These are phyloP conservation scores for Trapa bicornis DNA, from an alignment of 345 rosid genomes.

Conservation along the genomic window DNA sequence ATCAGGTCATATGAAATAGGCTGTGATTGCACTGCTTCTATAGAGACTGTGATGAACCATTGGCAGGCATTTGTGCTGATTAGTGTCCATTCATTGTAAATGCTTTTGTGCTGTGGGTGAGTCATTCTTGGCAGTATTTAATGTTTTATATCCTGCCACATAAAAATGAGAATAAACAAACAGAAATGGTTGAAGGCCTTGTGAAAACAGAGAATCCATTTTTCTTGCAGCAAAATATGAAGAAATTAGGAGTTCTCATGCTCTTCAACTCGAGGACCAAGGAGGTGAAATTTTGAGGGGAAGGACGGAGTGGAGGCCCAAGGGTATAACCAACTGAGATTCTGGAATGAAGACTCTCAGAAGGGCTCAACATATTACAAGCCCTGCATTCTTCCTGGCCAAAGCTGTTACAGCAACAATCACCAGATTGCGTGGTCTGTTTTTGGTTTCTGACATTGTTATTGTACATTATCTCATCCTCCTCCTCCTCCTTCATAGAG, in stretches of 20 bases:
- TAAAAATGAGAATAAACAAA: no score
- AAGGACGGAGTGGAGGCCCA: constrained; percentile 84
- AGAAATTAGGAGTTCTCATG: no score
- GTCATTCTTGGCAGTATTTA: no score
- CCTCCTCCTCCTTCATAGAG: no score
- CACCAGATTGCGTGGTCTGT: no score
- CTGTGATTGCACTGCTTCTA: constrained; percentile 94
- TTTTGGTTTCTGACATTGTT: no score
- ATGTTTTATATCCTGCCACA: no score
- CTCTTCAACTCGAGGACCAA: constrained; percentile 55
- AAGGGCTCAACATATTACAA: background rate
- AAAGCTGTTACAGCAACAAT: no score
- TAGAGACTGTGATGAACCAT: constrained; percentile 94
- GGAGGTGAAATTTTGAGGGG: constrained; percentile 90
- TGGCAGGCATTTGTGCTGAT: constrained; percentile 44
- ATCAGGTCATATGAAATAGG: constrained; percentile 98
- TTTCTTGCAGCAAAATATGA: background rate
- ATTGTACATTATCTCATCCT: no score
- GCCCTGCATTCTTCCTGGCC: no score
- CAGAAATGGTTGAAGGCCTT: no score
- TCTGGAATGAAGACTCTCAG: background rate
- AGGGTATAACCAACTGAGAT: constrained; percentile 6
- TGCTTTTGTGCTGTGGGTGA: background rate
- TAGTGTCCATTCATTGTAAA: background rate
- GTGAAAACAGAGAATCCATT: background rate